Percentiles rank a stretch among this genome's conserved stretches.
Evolutionary conservation across 441 rosid genomes (phyloP).

Genomic region (Hura crepitans): DNA sequence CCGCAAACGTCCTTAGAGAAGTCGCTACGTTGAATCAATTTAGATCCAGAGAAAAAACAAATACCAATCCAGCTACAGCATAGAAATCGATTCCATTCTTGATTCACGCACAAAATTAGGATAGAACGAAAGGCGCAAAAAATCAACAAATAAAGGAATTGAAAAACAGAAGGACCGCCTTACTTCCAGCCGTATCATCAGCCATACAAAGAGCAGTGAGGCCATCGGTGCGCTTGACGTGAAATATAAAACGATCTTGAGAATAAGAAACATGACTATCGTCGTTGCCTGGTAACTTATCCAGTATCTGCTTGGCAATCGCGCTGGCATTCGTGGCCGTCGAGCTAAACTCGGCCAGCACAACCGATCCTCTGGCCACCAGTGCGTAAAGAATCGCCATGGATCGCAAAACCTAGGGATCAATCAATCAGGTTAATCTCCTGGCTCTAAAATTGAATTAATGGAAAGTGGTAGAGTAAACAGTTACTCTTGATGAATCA

Average conservation of each 20-base stretch:
- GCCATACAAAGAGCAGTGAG: slow-evolving; percentile 96
- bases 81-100: background rate
- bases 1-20: background rate
- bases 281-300: slow-evolving; percentile 58
- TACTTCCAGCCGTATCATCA: slow-evolving; percentile 86
- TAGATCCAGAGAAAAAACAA: background rate
- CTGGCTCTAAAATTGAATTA: background rate
- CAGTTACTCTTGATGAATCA: background rate
- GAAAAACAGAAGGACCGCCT: slow-evolving; percentile 10
- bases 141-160: background rate
- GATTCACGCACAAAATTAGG: background rate
- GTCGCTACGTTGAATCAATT: background rate
- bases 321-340: slow-evolving; percentile 77
- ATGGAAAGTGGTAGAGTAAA: no score
- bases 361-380: slow-evolving; percentile 84
- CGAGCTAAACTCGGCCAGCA: slow-evolving; percentile 76
- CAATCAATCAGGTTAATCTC: background rate
- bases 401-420: background rate
- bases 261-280: slow-evolving; percentile 84
- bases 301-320: slow-evolving; percentile 73
- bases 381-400: slow-evolving; percentile 86
- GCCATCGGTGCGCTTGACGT: slow-evolving; percentile 90
- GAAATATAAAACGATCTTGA: slow-evolving; percentile 85
- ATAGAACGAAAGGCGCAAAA: background rate
- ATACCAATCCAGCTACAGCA: background rate